These are phyloP conservation scores for Colletotrichum sp. DNA, from an alignment of 2,329 filamentous ascomycete species.

Conservation along the genomic window DNA sequence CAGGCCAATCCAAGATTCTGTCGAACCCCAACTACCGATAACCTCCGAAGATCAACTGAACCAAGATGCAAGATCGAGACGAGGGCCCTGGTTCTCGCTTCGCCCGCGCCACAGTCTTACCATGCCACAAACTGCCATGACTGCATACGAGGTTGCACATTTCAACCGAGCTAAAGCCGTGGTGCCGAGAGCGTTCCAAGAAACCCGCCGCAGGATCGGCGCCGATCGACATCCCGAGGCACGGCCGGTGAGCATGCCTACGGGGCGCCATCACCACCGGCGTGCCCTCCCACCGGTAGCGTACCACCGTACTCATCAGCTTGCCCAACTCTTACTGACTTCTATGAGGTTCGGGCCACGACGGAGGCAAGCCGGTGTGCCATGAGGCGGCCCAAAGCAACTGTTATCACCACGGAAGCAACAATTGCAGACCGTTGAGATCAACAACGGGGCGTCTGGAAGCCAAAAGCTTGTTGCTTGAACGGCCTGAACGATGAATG, in stretches of 20 bases:
- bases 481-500: not conserved
- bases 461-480: not conserved
- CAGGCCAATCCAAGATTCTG: slow-evolving; percentile 2
- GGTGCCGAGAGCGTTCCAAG: not conserved
- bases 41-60: slow-evolving; percentile 13
- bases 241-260: slow-evolving; percentile 6
- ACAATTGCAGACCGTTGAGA: not conserved
- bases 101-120: not conserved
- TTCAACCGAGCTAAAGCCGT: slow-evolving; percentile 2
- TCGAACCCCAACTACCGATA: slow-evolving; percentile 14
- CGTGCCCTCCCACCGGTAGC: not conserved
- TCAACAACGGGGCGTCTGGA: not conserved
- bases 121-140: slow-evolving; percentile 6
- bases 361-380: not conserved
- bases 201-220: slow-evolving; percentile 2
- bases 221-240: slow-evolving; percentile 10
- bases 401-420: not conserved
- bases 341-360: not conserved
- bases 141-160: not conserved
- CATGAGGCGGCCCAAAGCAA: not conserved
- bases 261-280: not conserved
- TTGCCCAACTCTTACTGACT: not conserved
- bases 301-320: not conserved
- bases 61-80: slow-evolving; percentile 11
- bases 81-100: not conserved